These are phyloP conservation scores for Calonectria henricotiae DNA, from an alignment of 2,329 filamentous ascomycete species.

Conservation along the genomic window DNA sequence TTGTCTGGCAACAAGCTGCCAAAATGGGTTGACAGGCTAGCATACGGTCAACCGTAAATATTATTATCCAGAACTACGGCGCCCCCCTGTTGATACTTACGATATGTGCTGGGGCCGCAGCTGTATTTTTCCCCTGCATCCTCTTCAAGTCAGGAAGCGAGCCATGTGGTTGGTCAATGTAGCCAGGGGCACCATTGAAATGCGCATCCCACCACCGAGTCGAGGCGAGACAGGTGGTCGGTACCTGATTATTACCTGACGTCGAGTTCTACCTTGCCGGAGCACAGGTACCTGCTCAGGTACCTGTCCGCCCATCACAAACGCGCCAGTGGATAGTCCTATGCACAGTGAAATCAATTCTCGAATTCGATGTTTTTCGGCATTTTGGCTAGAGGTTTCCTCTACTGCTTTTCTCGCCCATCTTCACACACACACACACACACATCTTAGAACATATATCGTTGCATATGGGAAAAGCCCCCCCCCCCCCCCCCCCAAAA, in stretches of 20 bases:
- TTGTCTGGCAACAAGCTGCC: constrained; percentile 11
- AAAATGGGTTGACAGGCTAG: constrained; percentile 2
- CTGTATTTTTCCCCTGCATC: background rate
- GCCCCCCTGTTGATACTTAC: background rate
- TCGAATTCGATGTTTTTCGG: constrained; percentile 4
- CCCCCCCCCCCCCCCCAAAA: background rate
- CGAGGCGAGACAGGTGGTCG: constrained; percentile 32
- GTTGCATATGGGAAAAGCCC: background rate
- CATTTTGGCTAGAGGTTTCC: background rate
- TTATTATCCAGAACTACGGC: background rate
- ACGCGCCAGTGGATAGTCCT: background rate
- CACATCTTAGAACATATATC: background rate
- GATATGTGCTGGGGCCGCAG: background rate
- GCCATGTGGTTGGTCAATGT: constrained; percentile 23
- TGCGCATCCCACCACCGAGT: constrained; percentile 28
- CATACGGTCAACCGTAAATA: background rate
- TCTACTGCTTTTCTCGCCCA: background rate
- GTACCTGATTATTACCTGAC: constrained; percentile 41
- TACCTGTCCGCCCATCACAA: constrained; percentile 18
- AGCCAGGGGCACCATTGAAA: constrained; percentile 18
- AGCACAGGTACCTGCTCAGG: constrained; percentile 1
- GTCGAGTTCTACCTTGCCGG: constrained; percentile 24
- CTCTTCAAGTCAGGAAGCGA: background rate
- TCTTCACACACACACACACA: background rate
- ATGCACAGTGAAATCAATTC: constrained; percentile 12